Base-by-base conservation (phyloP, 2,329 filamentous ascomycete genomes). In the Pseudocercospora fuligena region DNA sequence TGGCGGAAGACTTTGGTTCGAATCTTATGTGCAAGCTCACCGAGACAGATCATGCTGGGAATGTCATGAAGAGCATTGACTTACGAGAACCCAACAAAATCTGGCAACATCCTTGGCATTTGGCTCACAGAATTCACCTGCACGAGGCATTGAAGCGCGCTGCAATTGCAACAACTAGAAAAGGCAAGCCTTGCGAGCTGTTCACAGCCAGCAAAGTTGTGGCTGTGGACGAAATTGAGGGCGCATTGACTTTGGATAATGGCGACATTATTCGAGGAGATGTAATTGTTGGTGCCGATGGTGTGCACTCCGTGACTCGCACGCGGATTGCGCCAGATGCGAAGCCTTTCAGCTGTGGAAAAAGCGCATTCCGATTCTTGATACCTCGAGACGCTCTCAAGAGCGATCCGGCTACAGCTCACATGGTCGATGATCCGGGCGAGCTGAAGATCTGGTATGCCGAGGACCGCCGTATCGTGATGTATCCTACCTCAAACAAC, bases 341-440 rank as follows among this genome's bases (percentile, higher is more conserved):
- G 59, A 69, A 69, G 58, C 74, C 76, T 1, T 75, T 72, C 21
- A 69, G 72, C 59, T 70, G 82, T 2, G 86, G 86, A 2, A 87
- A 87, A 72, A 85, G 82, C 51, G 86, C 86, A 0, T 89, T 87
- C 73, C 81, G 87, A 7, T 89, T 88, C 74, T 73, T 88, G 5
- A 80, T 89, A 0, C 78, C 81, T 0, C 80, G 81, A 0, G 81
- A 86, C 14, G 79, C 78, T 3, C 78, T 80, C 0, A 65, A 80
- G 5, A 77, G 73, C 49, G 81, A 79, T 72, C 83, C 72, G 27
- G 80, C 3, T 79, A 86, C 71, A 71, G 65, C 80, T 0, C 53
- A 59, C 19, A 53, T 70, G 14, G 82, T 9, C 79, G 84, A 62
- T 2, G 64, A 66, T 1, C 51, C 67, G 7, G 68, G 73, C 27